Base-by-base conservation (phyloP, 73 alveolate genomes). In the Durusdinium trenchii region DNA sequence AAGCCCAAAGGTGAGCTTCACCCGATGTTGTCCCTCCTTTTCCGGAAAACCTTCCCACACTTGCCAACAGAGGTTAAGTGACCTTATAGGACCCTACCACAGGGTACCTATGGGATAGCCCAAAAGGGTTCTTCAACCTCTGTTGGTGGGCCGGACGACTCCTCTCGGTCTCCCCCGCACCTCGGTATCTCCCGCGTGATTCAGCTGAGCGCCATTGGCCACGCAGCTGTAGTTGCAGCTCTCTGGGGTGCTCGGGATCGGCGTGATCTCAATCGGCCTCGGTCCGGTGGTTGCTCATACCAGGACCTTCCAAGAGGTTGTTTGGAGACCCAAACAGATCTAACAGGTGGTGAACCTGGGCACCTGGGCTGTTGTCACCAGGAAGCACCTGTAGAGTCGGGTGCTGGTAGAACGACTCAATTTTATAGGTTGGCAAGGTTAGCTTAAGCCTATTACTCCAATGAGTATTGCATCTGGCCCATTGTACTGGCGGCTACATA, bases 191-290 rank as follows among this genome's bases (percentile, higher is more conserved):
- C 76, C 94, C 54, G 94, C 73, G 26, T 54, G 94, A 32, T 18
- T 50, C 78, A 16, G 36, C 40, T 46, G 62, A 14, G 57, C n/a
- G 46, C 95, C 95, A 5, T 30, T 26, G 62, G 47, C 32, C 30
- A 35, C 67, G 23, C 98, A 69, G 42, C 78, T 51, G 75, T 84
- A 91, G 98, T 69, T 67, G 98, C 98, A 91, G 45, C 98, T 91
- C 48, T 78, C 90, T 38, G 50, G 36, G 47, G 67, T 50, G 35
- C 35, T 60, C 10, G 98, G 98, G 43, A 91, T 48, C 47, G 89
- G 61, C 35, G 98, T 91, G 67, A 91, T 91, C 90, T 91, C 98
- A 30, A 91, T 91, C 38, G 98, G 90, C 90, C 98, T 91, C 36
- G 86, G 32, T n/a, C n/a, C n/a, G n/a, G n/a, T n/a, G n/a, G n/a